Percentiles rank a stretch among this genome's conserved stretches.
phyloP scores from a whole-genome alignment of 2,329 filamentous ascomycete species.

The Epichloe gansuensis region DNA sequence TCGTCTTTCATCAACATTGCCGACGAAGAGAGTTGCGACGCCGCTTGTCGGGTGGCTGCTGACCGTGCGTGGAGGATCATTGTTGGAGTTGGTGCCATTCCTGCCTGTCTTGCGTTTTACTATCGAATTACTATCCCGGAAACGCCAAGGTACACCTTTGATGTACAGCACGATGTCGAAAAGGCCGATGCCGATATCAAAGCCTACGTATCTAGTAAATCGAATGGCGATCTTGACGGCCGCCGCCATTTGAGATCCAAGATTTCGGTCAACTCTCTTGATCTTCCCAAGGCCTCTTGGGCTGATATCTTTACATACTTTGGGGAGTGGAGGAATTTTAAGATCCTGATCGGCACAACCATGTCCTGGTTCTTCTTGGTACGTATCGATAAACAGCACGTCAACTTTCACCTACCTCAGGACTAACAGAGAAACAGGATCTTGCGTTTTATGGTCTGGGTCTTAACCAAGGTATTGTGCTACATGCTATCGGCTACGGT shows the following conservation, averaged over 20 bases:
- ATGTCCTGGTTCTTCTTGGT: conserved; percentile 71
- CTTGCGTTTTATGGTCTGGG: conserved; percentile 57
- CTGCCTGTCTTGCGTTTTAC: conserved; percentile 69
- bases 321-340: conserved; percentile 54
- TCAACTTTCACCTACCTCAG: not conserved
- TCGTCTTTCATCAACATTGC: conserved; percentile 31
- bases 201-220: conserved; percentile 39
- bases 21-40: conserved; percentile 38
- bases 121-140: conserved; percentile 79
- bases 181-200: conserved; percentile 64
- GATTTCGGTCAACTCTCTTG: conserved; percentile 37
- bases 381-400: conserved; percentile 7
- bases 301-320: conserved; percentile 57
- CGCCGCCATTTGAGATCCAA: conserved; percentile 40
- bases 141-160: conserved; percentile 73
- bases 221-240: conserved; percentile 35
- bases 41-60: conserved; percentile 54
- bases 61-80: conserved; percentile 77
- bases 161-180: conserved; percentile 62
- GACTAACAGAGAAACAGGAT: conserved; percentile 33
- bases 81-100: conserved; percentile 66
- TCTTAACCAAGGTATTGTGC: conserved; percentile 63
- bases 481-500: conserved; percentile 61
- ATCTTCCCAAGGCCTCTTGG: conserved; percentile 58
- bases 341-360: conserved; percentile 62